phyloP scores from a whole-genome alignment of 345 rosid genomes.

The Rhodamnia argentea region DNA sequence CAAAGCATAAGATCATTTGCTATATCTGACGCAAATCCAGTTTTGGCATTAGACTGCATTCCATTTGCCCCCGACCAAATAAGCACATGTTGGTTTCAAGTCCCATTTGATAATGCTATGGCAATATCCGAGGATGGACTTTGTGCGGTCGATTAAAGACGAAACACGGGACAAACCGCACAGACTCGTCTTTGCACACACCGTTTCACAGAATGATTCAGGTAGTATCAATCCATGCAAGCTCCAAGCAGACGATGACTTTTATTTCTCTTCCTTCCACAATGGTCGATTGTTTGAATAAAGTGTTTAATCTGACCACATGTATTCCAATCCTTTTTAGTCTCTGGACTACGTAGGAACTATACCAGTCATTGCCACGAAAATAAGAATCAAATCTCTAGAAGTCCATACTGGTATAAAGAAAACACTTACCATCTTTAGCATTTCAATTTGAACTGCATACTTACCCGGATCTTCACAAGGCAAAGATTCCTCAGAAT shows the following conservation, averaged over 20 bases:
- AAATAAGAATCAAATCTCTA: not conserved
- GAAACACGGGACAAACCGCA: not conserved
- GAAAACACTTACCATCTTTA: not conserved
- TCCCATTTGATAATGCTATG: no score
- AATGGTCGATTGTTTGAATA: not conserved
- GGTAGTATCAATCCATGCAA: not conserved
- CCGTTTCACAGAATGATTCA: rapidly evolving
- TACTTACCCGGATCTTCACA: not conserved
- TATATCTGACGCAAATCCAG: not conserved
- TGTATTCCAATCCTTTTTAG: not conserved
- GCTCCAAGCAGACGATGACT: not conserved
- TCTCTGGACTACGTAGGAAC: not conserved
- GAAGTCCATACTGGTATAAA: not conserved
- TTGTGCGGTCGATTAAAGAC: not conserved
- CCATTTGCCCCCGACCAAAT: not conserved
- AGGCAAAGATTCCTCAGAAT: not conserved
- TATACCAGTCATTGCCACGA: not conserved
- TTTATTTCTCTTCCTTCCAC: not conserved
- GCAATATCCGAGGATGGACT: not conserved
- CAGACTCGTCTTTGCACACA: not conserved
- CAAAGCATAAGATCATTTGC: not conserved
- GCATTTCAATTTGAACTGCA: not conserved
- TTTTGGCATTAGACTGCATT: not conserved
- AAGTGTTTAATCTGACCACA: not conserved
- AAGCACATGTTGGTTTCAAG: not conserved